Conservation (phyloP, 768 basidiomycete genomes). For the Suillus sp. region DNA sequence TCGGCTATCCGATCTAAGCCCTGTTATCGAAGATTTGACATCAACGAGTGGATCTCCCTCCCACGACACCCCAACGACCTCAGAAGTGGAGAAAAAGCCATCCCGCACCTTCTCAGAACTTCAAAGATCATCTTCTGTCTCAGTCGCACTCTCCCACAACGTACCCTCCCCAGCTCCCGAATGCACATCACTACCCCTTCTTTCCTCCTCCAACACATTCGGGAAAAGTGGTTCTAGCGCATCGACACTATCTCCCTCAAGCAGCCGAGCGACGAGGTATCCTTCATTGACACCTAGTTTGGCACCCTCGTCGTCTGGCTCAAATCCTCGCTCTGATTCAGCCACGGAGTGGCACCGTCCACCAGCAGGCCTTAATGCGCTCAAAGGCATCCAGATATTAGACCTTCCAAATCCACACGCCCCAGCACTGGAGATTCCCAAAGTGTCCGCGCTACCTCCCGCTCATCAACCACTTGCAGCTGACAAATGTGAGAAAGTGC, state of each 20-base stretch:
- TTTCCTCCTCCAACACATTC: conserved; percentile 29
- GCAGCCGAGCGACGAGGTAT: conserved; percentile 27
- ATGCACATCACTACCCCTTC: conserved; percentile 18
- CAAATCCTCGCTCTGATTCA: conserved; percentile 16
- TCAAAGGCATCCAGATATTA: conserved; percentile 17
- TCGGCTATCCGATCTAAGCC: conserved; percentile 15
- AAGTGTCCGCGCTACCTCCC: neutral
- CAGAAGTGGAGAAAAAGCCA: neutral
- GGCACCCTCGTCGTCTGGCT: conserved; percentile 12
- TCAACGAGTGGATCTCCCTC: neutral
- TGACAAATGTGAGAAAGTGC: no score
- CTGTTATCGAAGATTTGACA: conserved; percentile 24
- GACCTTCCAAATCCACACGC: conserved; percentile 27
- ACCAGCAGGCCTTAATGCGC: conserved; percentile 27
- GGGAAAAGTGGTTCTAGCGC: conserved; percentile 26
- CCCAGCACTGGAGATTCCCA: conserved; percentile 5
- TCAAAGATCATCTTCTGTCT: neutral
- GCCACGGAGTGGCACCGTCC: conserved; percentile 28
- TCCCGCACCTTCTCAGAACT: neutral
- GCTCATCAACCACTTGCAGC: neutral
- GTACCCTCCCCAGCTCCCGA: conserved; percentile 19
- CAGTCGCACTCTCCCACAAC: neutral
- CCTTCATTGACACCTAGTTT: conserved; percentile 27
- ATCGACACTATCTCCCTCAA: conserved; percentile 22
- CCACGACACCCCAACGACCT: neutral